A percentile compares a stretch with the other conserved stretches of the same genome.
phyloP scores from a whole-genome alignment of 306 rosid species.

The Sicyos baderoa region DNA sequence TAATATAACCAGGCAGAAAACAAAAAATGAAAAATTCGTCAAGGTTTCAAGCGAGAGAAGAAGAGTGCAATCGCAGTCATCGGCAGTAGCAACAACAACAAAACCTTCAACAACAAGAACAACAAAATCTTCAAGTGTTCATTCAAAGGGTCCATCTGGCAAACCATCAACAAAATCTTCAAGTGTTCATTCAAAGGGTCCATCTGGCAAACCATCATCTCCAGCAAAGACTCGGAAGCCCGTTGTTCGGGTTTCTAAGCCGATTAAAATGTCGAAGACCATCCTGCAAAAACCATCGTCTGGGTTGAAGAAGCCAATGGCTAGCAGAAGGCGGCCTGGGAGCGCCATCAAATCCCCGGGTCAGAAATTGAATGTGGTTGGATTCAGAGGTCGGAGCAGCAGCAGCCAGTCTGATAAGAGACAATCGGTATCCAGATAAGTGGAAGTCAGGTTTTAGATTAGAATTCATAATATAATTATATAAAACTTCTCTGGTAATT shows the following conservation, averaged over 20 bases:
- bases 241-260: constrained; percentile 24
- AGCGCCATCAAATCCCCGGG: constrained; percentile 34
- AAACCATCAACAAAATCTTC: constrained; percentile 19
- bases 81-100: neutral
- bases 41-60: constrained; percentile 36
- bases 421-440: constrained; percentile 37
- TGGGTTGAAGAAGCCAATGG: constrained; percentile 33
- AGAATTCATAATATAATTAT: neutral
- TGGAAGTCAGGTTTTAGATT: neutral
- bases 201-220: constrained; percentile 24
- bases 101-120: too few relatives aligned
- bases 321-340: constrained; percentile 28
- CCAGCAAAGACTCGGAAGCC: constrained; percentile 31
- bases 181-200: constrained; percentile 19
- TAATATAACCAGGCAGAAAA: constrained; percentile 49
- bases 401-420: constrained; percentile 38
- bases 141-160: constrained; percentile 19
- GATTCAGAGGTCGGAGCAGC: constrained; percentile 67
- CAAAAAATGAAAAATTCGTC: constrained; percentile 31
- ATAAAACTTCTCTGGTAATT: neutral
- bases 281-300: constrained; percentile 35
- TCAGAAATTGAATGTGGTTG: constrained; percentile 69
- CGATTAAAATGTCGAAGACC: constrained; percentile 20
- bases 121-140: constrained; percentile 22
- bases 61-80: constrained; percentile 22